Evolutionary conservation across 2,329 filamentous ascomycete species (phyloP).

Genomic region (Colletotrichum sublineola): DNA sequence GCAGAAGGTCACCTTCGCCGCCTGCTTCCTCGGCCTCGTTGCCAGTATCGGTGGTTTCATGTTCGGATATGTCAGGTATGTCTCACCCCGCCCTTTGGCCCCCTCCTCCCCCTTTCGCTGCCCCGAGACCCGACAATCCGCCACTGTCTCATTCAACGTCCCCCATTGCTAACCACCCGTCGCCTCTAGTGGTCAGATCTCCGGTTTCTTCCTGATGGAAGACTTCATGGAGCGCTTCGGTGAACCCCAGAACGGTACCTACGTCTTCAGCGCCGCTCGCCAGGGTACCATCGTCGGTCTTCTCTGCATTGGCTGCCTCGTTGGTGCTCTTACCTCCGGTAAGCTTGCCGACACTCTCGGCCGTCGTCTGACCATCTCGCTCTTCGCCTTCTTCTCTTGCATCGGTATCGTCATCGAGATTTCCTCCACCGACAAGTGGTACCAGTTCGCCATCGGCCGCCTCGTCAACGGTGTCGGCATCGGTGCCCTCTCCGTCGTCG

Average conservation of each 20-base stretch:
- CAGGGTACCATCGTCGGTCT: constrained; percentile 75
- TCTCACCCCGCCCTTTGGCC: neutral
- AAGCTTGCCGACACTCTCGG: constrained; percentile 73
- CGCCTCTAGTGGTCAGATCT: constrained; percentile 66
- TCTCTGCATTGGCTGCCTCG: constrained; percentile 70
- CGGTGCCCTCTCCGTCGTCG: constrained; percentile 72
- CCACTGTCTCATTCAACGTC: neutral
- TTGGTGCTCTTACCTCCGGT: constrained; percentile 70
- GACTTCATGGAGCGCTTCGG: constrained; percentile 70
- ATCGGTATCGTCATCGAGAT: constrained; percentile 75
- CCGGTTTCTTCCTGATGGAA: constrained; percentile 71
- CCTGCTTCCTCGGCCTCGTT: constrained; percentile 63
- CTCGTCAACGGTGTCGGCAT: constrained; percentile 77
- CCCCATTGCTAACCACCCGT: constrained; percentile 1
- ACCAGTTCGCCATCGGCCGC: constrained; percentile 74
- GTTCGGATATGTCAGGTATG: constrained; percentile 69
- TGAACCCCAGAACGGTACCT: constrained; percentile 54
- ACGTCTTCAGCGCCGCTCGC: constrained; percentile 68
- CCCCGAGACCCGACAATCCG: neutral
- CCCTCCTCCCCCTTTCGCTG: neutral
- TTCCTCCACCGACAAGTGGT: constrained; percentile 68
- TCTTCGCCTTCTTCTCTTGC: constrained; percentile 72
- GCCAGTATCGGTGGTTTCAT: constrained; percentile 70
- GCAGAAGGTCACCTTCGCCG: constrained; percentile 54
- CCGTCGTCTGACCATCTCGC: constrained; percentile 72